Evolutionary conservation across 441 rosid genomes (phyloP).

Genomic region (Syzygium syzygioides): DNA sequence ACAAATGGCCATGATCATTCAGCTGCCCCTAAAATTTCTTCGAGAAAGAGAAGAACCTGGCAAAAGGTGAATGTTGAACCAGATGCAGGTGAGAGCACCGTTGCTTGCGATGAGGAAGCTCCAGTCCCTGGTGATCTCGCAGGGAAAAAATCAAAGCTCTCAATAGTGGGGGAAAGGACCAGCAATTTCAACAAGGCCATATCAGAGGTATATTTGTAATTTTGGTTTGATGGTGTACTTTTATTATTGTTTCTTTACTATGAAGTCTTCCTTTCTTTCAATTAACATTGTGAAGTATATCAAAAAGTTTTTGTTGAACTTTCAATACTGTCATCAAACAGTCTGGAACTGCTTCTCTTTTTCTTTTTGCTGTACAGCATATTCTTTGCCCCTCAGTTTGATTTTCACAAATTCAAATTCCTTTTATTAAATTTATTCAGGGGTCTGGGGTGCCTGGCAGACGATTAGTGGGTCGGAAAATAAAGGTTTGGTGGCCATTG

Average conservation of each 20-base stretch:
- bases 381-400: neutral
- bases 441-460: slow-evolving; percentile 26
- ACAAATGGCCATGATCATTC: neutral
- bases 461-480: slow-evolving; percentile 48
- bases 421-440: slow-evolving; percentile 23
- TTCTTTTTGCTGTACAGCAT: neutral
- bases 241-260: neutral
- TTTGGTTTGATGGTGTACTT: neutral
- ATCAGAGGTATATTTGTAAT: neutral
- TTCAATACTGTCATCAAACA: neutral
- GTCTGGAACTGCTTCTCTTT: neutral
- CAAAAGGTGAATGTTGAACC: slow-evolving; percentile 14
- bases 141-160: neutral
- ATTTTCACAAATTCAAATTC: neutral
- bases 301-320: neutral
- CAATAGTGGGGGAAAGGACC: neutral
- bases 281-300: neutral
- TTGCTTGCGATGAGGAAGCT: slow-evolving; percentile 16
- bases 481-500: slow-evolving; percentile 87
- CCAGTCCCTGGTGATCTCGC: slow-evolving; percentile 10
- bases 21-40: slow-evolving; percentile 8
- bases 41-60: slow-evolving; percentile 16
- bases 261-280: neutral
- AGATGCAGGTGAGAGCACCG: neutral
- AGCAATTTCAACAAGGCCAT: neutral